phyloP scores from a whole-genome alignment of 345 rosid genomes.

The Lepidium didymum region DNA sequence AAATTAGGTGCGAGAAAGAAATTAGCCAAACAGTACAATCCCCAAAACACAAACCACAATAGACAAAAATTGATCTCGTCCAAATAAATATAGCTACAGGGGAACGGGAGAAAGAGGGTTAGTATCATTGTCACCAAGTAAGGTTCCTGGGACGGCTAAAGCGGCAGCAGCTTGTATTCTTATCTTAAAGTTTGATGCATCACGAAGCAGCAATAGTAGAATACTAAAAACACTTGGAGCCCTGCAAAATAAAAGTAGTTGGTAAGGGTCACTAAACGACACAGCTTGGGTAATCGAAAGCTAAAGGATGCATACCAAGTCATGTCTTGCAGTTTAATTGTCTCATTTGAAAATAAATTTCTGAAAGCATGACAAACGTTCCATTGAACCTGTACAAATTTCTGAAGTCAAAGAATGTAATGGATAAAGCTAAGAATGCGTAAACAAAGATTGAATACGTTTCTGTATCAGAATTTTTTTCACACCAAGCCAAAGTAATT shows the following conservation, averaged over 20 bases:
- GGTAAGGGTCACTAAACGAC: background rate
- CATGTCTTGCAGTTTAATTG: constrained; percentile 66
- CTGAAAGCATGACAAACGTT: constrained; percentile 92
- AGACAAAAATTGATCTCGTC: background rate
- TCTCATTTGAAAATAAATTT: constrained; percentile 71
- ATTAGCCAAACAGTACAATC: constrained; percentile 4
- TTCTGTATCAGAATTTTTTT: background rate
- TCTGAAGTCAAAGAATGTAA: background rate
- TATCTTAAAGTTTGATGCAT: constrained; percentile 89
- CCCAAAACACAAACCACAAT: background rate
- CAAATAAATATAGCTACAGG: background rate
- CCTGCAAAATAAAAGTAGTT: constrained; percentile 43
- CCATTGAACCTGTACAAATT: constrained; percentile 82
- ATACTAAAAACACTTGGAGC: constrained; percentile 83
- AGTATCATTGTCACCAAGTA: constrained; percentile 41
- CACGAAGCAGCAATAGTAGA: constrained; percentile 70
- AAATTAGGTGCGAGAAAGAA: background rate
- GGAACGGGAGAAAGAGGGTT: background rate
- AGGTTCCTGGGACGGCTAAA: constrained; percentile 70
- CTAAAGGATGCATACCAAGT: constrained; percentile 55
- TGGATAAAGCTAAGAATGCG: background rate
- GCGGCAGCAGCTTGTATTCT: constrained; percentile 98
- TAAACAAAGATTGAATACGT: background rate
- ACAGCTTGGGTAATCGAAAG: constrained; percentile 17
- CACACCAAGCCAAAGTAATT: constrained; percentile 4